Percentiles rank a stretch among this genome's conserved stretches.
These are phyloP conservation scores for Tulasnella sp. DNA, from an alignment of 768 basidiomycete genomes.

Conservation along the genomic window DNA sequence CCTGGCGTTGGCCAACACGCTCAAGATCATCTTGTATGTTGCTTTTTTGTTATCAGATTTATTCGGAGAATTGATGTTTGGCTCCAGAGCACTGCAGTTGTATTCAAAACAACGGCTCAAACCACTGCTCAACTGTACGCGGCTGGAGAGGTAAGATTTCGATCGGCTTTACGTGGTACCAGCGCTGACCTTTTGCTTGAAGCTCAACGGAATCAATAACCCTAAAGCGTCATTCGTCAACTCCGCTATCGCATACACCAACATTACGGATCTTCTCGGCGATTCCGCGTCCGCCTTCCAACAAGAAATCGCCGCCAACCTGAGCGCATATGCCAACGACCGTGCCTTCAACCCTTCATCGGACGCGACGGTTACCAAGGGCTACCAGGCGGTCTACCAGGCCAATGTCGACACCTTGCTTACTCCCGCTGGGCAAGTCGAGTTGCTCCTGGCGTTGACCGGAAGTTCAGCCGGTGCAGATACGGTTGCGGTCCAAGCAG, in stretches of 20 bases:
- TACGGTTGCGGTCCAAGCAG: constrained; percentile 47
- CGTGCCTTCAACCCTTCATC: constrained; percentile 32
- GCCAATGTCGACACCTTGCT: constrained; percentile 30
- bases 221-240: constrained; percentile 47
- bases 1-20: constrained; percentile 53
- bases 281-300: constrained; percentile 25
- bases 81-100: constrained; percentile 28
- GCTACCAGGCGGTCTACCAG: constrained; percentile 46
- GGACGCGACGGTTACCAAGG: constrained; percentile 36
- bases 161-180: background rate
- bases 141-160: constrained; percentile 17
- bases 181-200: background rate
- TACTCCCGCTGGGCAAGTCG: constrained; percentile 40
- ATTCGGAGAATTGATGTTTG: background rate
- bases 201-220: background rate
- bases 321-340: constrained; percentile 25
- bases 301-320: constrained; percentile 24
- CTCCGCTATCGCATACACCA: constrained; percentile 50
- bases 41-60: background rate
- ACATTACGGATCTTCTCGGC: constrained; percentile 37
- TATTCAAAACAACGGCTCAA: constrained; percentile 29
- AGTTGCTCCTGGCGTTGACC: constrained; percentile 41
- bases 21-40: constrained; percentile 41
- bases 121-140: constrained; percentile 30
- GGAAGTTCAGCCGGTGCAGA: constrained; percentile 21